phyloP scores from a whole-genome alignment of 1,284 basidiomycete species.

The Singerocomus inundabilis region DNA sequence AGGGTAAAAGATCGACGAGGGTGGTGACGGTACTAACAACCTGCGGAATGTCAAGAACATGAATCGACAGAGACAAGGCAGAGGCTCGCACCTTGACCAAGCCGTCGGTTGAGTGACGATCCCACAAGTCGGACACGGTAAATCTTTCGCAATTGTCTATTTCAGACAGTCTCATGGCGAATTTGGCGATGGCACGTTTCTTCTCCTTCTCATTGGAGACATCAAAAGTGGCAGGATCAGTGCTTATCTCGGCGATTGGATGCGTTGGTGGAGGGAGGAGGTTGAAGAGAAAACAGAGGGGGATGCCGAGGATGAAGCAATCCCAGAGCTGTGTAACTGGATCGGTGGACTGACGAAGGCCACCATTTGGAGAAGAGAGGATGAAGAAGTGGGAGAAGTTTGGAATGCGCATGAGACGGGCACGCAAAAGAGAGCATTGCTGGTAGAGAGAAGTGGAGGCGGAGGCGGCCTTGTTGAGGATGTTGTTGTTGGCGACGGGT shows the following conservation, averaged over 20 bases:
- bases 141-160: constrained; percentile 68
- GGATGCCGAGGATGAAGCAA: constrained; percentile 88
- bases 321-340: constrained; percentile 94
- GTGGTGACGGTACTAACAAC: constrained; percentile 90
- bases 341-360: constrained; percentile 71
- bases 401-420: constrained; percentile 71
- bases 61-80: neutral
- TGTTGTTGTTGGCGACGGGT: constrained; percentile 73
- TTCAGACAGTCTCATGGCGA: constrained; percentile 71
- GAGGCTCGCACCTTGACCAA: constrained; percentile 81
- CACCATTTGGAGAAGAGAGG: constrained; percentile 51
- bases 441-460: constrained; percentile 84
- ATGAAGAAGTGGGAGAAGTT: constrained; percentile 70
- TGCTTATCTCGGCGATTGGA: constrained; percentile 65
- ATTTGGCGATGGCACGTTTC: constrained; percentile 78
- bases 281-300: constrained; percentile 96
- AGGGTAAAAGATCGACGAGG: constrained; percentile 81
- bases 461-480: constrained; percentile 83
- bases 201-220: constrained; percentile 71
- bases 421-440: constrained; percentile 76
- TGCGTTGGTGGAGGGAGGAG: constrained; percentile 69
- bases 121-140: constrained; percentile 87
- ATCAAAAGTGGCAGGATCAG: constrained; percentile 62
- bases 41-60: constrained; percentile 37
- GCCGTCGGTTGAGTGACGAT: constrained; percentile 90